Evolutionary conservation across 495 filamentous ascomycete genomes (phyloP), one percentile per base, ranked within the genome.

Genomic region (Tuber aestivum): DNA sequence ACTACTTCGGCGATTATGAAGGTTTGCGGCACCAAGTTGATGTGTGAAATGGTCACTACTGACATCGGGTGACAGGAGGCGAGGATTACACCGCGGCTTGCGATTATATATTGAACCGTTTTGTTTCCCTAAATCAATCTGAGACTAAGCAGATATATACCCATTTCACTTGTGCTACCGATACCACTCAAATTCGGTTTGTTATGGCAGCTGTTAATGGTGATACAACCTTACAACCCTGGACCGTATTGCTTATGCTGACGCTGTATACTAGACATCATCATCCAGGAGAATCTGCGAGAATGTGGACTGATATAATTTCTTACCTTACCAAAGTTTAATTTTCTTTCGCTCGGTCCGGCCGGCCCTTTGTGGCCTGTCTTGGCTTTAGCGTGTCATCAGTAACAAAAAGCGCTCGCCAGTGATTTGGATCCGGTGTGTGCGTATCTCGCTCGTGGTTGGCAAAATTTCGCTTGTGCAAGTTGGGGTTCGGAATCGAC

Each of bases 91-190:
- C 91, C 70, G 91, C 93, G 71, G 94, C 94, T 50, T 97, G 94
- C 85, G 94, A 97, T 84, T 97, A 97, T 85, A 97, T 97, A 81
- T 89, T 97, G 77, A 97, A 97, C 88, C 91, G 94, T 77, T 97
- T 97, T 85, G 94, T 97, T 76, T 95, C 93, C 83, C 87, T 99
- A 79, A 97, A 98, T 86, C 95, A 98, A 85, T 94, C 97, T 83
- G 95, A 97, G 86, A 97, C 94, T 74, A 99, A 99, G 88, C 95
- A 99, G 84, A 97, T 99, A 85, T 99, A 99, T 86, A 98, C 97
- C 70, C 95, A 99, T 86, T 97, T 98, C 87, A 99, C 95, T 74
- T 98, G 97, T 83, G 95, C 95, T 41, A 98, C 95, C 40, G 95
- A 99, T 84, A 99, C 95, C 41, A 94, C 92, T 81, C 95, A 99